Percentiles rank a stretch among this genome's conserved stretches.
Conservation (phyloP, 768 basidiomycete species). For the Lentinula detonsa region DNA sequence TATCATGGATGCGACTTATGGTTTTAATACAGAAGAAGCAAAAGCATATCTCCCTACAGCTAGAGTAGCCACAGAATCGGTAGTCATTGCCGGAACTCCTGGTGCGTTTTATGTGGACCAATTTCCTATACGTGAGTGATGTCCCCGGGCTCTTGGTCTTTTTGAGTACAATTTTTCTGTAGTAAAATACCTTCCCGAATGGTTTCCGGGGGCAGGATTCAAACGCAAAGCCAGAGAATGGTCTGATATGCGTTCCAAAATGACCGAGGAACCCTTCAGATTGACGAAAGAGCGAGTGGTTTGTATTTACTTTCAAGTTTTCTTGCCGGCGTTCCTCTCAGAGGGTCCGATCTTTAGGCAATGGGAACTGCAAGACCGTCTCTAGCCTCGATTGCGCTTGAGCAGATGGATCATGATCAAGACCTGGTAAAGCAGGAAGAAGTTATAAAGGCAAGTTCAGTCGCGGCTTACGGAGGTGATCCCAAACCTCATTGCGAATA, state of each 20-base stretch:
- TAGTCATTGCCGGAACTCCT: slow-evolving; percentile 11
- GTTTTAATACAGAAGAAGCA: slow-evolving; percentile 12
- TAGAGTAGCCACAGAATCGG: slow-evolving; percentile 8
- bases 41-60: not conserved
- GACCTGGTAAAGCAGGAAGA: slow-evolving; percentile 7
- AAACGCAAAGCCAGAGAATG: slow-evolving; percentile 31
- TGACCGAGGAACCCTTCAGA: slow-evolving; percentile 25
- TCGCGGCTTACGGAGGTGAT: slow-evolving; percentile 21
- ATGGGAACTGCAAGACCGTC: slow-evolving; percentile 10
- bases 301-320: not conserved
- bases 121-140: slow-evolving; percentile 21
- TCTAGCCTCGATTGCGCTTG: slow-evolving; percentile 5
- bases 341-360: slow-evolving; percentile 2
- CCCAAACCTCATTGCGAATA: not conserved
- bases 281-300: slow-evolving; percentile 22
- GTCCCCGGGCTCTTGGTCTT: not conserved
- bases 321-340: too few relatives aligned
- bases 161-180: not conserved
- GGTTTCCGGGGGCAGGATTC: slow-evolving; percentile 44
- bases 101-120: slow-evolving; percentile 27
- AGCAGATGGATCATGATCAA: not conserved
- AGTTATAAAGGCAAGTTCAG: slow-evolving; percentile 10
- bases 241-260: slow-evolving; percentile 20
- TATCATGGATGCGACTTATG: slow-evolving; percentile 22
- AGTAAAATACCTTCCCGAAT: slow-evolving; percentile 38